These are phyloP conservation scores for Homolaphlyctis polyrhiza DNA, from an alignment of 371 early-diverging fungal species.

Conservation along the genomic window DNA sequence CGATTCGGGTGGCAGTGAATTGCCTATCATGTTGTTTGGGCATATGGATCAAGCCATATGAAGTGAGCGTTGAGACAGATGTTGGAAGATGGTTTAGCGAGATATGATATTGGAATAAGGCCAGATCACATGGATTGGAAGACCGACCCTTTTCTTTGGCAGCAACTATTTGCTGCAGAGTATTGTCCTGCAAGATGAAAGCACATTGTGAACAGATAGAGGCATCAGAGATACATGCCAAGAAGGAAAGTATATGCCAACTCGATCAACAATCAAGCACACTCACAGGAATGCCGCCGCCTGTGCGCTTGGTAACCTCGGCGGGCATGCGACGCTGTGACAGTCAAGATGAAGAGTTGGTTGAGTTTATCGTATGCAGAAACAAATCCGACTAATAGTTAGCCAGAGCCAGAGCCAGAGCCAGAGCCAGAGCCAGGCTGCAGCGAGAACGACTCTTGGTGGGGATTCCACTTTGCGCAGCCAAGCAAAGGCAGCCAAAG, in stretches of 20 bases:
- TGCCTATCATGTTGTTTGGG: neutral
- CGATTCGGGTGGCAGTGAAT: neutral
- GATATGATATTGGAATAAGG: neutral
- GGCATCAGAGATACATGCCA: too few relatives aligned
- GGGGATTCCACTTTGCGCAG: neutral
- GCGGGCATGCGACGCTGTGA: too few relatives aligned
- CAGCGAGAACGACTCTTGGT: neutral
- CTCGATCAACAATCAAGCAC: too few relatives aligned
- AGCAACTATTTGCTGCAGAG: neutral
- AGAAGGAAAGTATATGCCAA: too few relatives aligned
- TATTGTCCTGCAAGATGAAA: neutral
- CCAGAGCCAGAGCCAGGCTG: neutral
- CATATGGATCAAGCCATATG: neutral
- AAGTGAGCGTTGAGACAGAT: neutral
- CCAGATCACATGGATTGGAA: neutral
- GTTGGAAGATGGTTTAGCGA: neutral
- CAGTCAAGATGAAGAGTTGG: too few relatives aligned
- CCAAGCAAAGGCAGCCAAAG: neutral
- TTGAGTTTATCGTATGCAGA: too few relatives aligned
- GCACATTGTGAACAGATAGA: neutral
- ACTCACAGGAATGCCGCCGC: too few relatives aligned
- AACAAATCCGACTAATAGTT: neutral
- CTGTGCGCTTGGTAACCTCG: too few relatives aligned
- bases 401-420: neutral
- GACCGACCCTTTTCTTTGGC: neutral